Base-by-base conservation (phyloP, 352 stramenopile species). In the Phytopythium mirpurense region DNA sequence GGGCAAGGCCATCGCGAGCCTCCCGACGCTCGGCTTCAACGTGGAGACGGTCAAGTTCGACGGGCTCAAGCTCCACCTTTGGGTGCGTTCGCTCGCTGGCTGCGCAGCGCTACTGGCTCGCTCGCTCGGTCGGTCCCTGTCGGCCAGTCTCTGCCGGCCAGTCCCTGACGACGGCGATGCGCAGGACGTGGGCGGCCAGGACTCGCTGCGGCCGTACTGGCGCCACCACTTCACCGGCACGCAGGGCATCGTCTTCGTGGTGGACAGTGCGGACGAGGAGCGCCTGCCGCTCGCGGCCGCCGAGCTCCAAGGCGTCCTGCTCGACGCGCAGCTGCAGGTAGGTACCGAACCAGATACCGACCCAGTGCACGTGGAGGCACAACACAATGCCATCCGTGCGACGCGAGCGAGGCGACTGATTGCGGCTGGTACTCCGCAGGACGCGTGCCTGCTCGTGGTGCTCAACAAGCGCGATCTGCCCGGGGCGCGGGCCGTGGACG, bases 161-260 rank as follows among this genome's bases (percentile, higher is more conserved):
- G 37, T 62, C 6, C 53, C 32, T 37, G 15, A 31, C 51, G 19
- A n/a, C 18, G 41, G 52, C 16, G 21, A 54, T 11, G n/a, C 35
- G 18, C 59, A 91, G 80, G 83, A 93, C 54, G 83, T 93, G 18
- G 83, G 83, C 26, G 81, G 83, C 0, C 81, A 91, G 46, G 79
- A 94, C 67, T 83, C 78, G 15, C 55, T 93, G 34, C 70, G 82
- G 35, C 82, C 84, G 21, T 91, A 91, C 41, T 94, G 79, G 82
- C 68, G 84, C 27, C 84, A 94, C 61, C 82, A 91, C 51, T 92
- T 91, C 59, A 94, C 81, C 10, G 82, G 79, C 40, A 92, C 83
- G 5, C 79, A 94, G 79, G 83, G 79, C 31, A 86, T 92, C 61
- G 70, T 92, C 54, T 94, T 91, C 54, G 79, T 94, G 42, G 72